Conservation (phyloP, 192 early-diverging fungal species). For the Coemansia sp. region DNA sequence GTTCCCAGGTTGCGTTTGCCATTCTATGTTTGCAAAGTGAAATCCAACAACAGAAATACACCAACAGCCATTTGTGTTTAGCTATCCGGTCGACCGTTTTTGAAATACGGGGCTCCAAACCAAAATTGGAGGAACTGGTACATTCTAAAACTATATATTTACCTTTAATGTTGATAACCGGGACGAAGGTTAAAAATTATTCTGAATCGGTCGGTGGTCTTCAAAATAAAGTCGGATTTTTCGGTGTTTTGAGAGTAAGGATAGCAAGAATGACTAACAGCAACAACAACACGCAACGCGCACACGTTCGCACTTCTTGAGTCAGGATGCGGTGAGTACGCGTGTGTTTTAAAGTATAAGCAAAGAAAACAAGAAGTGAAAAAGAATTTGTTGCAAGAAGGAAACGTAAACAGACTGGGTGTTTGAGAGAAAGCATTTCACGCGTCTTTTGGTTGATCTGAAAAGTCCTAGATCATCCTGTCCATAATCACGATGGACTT, state of each 20-base stretch:
- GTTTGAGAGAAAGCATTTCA: background rate
- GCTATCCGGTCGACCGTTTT: too few species aligned
- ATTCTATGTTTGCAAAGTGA: conserved; percentile 28
- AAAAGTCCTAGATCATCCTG: conserved; percentile 2
- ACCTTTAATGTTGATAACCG: background rate
- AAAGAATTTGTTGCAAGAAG: background rate
- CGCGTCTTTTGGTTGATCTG: conserved; percentile 9
- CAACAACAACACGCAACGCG: background rate
- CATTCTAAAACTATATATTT: background rate
- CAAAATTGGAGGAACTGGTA: too few species aligned
- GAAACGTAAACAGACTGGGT: background rate
- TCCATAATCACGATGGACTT: conserved; percentile 15
- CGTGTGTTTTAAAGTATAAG: background rate
- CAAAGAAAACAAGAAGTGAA: background rate
- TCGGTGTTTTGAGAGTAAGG: too few species aligned
- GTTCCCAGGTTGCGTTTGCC: conserved; percentile 52
- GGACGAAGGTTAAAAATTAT: too few species aligned
- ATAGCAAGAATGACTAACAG: background rate
- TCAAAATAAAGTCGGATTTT: too few species aligned
- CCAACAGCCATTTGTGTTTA: too few species aligned
- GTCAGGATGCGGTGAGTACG: background rate
- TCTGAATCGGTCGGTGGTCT: too few species aligned
- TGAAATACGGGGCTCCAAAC: too few species aligned
- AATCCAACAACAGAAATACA: conserved; percentile 7
- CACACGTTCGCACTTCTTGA: background rate